Conservation (phyloP, 2,329 filamentous ascomycete species). For the Colletotrichum graminicola region DNA sequence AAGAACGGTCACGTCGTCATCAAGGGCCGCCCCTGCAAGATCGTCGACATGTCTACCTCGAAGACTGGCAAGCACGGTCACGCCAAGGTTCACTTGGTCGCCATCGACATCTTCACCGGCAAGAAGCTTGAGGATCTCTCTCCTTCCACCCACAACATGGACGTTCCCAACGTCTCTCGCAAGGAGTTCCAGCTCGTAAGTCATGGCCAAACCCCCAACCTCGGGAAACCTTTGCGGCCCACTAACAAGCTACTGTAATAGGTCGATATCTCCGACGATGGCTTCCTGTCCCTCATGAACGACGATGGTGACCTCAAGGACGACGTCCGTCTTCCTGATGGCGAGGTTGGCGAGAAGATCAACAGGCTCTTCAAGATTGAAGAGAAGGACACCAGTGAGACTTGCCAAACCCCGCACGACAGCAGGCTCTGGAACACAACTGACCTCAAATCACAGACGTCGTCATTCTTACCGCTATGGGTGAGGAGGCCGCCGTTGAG, state of each 20-base stretch:
- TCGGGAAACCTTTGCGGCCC: slow-evolving; percentile 22
- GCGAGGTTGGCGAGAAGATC: slow-evolving; percentile 90
- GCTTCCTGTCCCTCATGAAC: slow-evolving; percentile 93
- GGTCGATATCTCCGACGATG: slow-evolving; percentile 95
- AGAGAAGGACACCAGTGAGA: slow-evolving; percentile 95
- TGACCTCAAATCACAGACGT: slow-evolving; percentile 71
- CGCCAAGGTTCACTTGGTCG: slow-evolving; percentile 99
- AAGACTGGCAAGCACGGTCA: slow-evolving; percentile 99
- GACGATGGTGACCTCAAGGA: slow-evolving; percentile 90
- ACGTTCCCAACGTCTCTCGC: slow-evolving; percentile 93
- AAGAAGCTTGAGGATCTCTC: slow-evolving; percentile 99
- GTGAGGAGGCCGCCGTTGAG: slow-evolving; percentile 91
- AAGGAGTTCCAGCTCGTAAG: slow-evolving; percentile 95
- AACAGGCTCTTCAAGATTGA: slow-evolving; percentile 81
- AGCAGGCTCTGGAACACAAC: slow-evolving; percentile 29
- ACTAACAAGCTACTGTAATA: slow-evolving; percentile 52
- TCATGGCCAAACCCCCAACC: slow-evolving; percentile 44
- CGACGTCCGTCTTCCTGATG: slow-evolving; percentile 93
- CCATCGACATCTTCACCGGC: slow-evolving; percentile 98
- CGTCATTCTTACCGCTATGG: slow-evolving; percentile 94
- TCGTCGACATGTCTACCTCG: slow-evolving; percentile 99
- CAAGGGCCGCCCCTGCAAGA: slow-evolving; percentile 99
- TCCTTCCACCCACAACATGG: slow-evolving; percentile 98
- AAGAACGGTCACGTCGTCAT: slow-evolving; percentile 99
- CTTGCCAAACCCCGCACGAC: not conserved